A percentile compares a stretch with the other conserved stretches of the same genome.
Evolutionary conservation across 495 filamentous ascomycete species (phyloP).

Genomic region (Neurospora sp.): DNA sequence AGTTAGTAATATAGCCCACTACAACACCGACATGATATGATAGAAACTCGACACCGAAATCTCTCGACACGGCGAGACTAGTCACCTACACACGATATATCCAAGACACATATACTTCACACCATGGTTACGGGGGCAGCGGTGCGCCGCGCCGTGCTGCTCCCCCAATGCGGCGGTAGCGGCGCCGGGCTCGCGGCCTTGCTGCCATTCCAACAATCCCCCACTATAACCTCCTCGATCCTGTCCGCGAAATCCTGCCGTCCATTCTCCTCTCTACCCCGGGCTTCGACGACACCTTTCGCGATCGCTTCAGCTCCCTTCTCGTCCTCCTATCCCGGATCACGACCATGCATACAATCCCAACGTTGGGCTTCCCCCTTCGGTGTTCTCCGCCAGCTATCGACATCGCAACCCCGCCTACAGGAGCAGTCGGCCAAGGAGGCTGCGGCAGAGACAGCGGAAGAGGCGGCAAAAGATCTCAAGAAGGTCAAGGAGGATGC

Average conservation of each 20-base stretch:
- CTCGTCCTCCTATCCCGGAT: neutral
- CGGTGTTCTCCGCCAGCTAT: slow-evolving; percentile 19
- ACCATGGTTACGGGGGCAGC: slow-evolving; percentile 27
- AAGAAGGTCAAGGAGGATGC: slow-evolving; percentile 8
- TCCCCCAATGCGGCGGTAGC: slow-evolving; percentile 20
- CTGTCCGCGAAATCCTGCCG: slow-evolving; percentile 1
- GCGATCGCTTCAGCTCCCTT: neutral
- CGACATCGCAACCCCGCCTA: slow-evolving; percentile 11
- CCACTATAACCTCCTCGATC: neutral
- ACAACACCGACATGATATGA: slow-evolving; percentile 15
- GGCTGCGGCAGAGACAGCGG: neutral
- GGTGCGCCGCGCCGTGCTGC: slow-evolving; percentile 25
- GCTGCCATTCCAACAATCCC: neutral
- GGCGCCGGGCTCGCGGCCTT: slow-evolving; percentile 6
- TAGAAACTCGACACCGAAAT: neutral
- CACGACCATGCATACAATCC: neutral
- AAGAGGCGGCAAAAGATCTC: slow-evolving; percentile 7
- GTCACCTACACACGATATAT: neutral
- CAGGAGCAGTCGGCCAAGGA: slow-evolving; percentile 6
- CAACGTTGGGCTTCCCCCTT: slow-evolving; percentile 14
- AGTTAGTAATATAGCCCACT: neutral
- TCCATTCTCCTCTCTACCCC: slow-evolving; percentile 4
- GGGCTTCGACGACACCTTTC: neutral
- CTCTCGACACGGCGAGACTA: slow-evolving; percentile 13
- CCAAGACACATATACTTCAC: neutral